A percentile compares a stretch with the other conserved stretches of the same genome.
Conservation (phyloP, 1,284 basidiomycete genomes). For the Ganoderma lingzhi region DNA sequence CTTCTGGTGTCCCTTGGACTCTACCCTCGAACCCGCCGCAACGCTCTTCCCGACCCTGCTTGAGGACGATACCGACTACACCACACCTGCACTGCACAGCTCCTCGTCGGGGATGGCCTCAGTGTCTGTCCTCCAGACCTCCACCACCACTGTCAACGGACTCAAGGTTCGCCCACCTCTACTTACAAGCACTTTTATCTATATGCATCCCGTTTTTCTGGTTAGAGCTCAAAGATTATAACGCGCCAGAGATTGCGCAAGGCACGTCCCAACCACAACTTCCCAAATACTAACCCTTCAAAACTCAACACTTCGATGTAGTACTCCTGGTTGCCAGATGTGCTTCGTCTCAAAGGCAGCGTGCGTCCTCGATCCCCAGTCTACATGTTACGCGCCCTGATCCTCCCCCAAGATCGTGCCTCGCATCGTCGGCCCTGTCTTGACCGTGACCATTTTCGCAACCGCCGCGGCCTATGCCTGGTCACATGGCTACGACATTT, state of each 20-base stretch:
- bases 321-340: constrained; percentile 92
- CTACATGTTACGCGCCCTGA: background rate
- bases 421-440: constrained; percentile 79
- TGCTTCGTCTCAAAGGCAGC: constrained; percentile 81
- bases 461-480: constrained; percentile 65
- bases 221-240: constrained; percentile 40
- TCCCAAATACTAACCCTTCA: constrained; percentile 2
- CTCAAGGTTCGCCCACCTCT: constrained; percentile 20
- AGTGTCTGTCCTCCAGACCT: constrained; percentile 21
- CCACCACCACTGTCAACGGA: constrained; percentile 19
- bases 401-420: constrained; percentile 59
- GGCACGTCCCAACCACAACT: constrained; percentile 30
- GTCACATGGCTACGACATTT: constrained; percentile 59
- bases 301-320: constrained; percentile 41
- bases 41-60: background rate
- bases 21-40: background rate
- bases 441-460: constrained; percentile 84
- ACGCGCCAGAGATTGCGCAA: constrained; percentile 44
- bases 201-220: background rate
- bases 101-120: constrained; percentile 17
- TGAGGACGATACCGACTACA: background rate
- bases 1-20: background rate
- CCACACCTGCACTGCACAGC: background rate
- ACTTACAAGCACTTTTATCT: background rate
- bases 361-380: constrained; percentile 48